Evolutionary conservation across 495 filamentous ascomycete species (phyloP).

Genomic region (Talaromyces nanjingensis): DNA sequence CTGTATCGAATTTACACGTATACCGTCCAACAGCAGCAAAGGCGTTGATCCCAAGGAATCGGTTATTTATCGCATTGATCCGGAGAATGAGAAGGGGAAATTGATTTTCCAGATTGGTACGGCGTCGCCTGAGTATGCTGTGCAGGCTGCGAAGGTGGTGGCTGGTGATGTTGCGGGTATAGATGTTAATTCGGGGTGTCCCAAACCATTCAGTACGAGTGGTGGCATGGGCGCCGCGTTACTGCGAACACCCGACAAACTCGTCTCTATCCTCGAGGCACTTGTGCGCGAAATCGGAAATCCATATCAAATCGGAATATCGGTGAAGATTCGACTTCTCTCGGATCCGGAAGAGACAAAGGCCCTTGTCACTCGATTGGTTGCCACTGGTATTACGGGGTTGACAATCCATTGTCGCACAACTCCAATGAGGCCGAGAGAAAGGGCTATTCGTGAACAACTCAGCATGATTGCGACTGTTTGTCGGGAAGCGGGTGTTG

Average conservation of each 20-base stretch:
- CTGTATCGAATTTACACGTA: conserved; percentile 69
- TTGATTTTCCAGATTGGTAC: conserved; percentile 92
- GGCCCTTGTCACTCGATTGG: conserved; percentile 63
- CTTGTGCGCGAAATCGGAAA: conserved; percentile 71
- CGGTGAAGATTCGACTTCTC: conserved; percentile 89
- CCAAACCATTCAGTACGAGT: conserved; percentile 86
- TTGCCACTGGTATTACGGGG: conserved; percentile 80
- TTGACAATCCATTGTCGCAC: conserved; percentile 94
- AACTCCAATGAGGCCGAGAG: conserved; percentile 86
- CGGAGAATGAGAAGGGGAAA: conserved; percentile 58
- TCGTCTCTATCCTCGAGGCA: conserved; percentile 72
- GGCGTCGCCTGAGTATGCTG: conserved; percentile 68
- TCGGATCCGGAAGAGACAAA: conserved; percentile 68
- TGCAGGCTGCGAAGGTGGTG: conserved; percentile 74
- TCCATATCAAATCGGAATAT: conserved; percentile 78
- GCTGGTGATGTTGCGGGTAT: conserved; percentile 86
- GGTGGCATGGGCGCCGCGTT: conserved; percentile 95
- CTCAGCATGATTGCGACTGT: conserved; percentile 69
- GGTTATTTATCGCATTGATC: conserved; percentile 79
- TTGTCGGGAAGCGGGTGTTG: conserved; percentile 76
- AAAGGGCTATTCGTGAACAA: conserved; percentile 80
- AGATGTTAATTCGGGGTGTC: conserved; percentile 94
- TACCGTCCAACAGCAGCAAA: conserved; percentile 56
- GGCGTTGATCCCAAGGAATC: conserved; percentile 50
- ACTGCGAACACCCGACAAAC: conserved; percentile 70